Evolutionary conservation across 139 green algal species (phyloP), one percentile per base, ranked within the genome.

Genomic region (Volvox africanus): DNA sequence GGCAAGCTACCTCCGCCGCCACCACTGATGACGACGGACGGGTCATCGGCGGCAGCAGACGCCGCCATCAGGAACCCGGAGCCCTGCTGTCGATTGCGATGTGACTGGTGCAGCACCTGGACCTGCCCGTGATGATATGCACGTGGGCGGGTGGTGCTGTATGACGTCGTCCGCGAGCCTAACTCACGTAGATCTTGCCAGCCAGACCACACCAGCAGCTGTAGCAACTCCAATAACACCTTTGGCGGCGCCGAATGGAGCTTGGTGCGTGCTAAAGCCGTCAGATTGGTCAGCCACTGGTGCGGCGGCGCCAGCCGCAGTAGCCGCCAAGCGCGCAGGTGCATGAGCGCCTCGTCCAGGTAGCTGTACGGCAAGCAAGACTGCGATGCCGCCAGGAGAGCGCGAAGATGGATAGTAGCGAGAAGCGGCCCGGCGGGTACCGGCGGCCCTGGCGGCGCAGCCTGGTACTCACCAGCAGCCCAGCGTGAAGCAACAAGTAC

Each of bases 271-370:
- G 28, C 35, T 24, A 77, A n/a, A 20, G 44, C 85, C 30, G 86
- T 69, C n/a, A 83, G 55, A 13, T 68, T 68, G 1, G 86, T 50
- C 14, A 61, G 32, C 86, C 86, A 90, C 28, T 44, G 28, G 50
- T 83, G 73, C 30, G 71, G 71, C 30, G 86, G 86, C 21, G 30
- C 21, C 73, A 76, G 24, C 3, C 69, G 86, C 71, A 90, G 86
- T 32, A 76, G 71, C 67, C 9, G 50, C 86, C 86, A 90, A 32
- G 86, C 86, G 44, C 86, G 86, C 28, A 90, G 69, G 86, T 90
- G 86, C 86, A 84, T 20, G 16, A 83, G 73, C 18, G 5, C 21
- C 44, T 90, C 35, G 86, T 90, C 86, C 30, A 81, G 50, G 44
- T 90, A 90, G 20, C 50, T 24, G 86, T 84, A 61, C 86, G 22